Conservation (phyloP, 2,329 filamentous ascomycete genomes). For the Parastagonospora avenae region DNA sequence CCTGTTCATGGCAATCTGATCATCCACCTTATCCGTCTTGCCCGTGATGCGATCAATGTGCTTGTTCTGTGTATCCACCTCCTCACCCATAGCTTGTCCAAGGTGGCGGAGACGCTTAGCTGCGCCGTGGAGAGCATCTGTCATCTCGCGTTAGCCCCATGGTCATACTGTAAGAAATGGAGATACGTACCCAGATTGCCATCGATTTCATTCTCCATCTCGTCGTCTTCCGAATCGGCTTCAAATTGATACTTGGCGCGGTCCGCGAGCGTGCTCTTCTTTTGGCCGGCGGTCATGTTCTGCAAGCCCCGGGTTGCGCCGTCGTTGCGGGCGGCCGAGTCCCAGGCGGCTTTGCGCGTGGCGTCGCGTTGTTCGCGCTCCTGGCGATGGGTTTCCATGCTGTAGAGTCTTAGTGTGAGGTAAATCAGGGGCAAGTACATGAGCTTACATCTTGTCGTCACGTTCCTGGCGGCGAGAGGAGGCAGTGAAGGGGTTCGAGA, state of each 20-base stretch:
- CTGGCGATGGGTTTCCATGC: slow-evolving; percentile 65
- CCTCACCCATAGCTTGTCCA: slow-evolving; percentile 73
- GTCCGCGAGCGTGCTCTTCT: slow-evolving; percentile 36
- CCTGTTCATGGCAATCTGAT: slow-evolving; percentile 79
- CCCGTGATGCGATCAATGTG: slow-evolving; percentile 76
- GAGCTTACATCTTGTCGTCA: slow-evolving; percentile 66
- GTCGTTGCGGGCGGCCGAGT: slow-evolving; percentile 33
- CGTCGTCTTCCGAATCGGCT: slow-evolving; percentile 56
- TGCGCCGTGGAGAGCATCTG: slow-evolving; percentile 62
- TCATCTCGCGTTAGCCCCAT: slow-evolving; percentile 3
- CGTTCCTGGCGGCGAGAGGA: slow-evolving; percentile 53
- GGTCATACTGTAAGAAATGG: slow-evolving; percentile 4
- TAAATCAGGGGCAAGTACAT: slow-evolving; percentile 59
- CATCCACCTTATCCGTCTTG: slow-evolving; percentile 82
- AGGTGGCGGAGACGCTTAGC: slow-evolving; percentile 74
- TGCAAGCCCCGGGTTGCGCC: slow-evolving; percentile 21
- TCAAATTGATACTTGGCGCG: slow-evolving; percentile 44
- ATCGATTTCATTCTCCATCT: slow-evolving; percentile 63
- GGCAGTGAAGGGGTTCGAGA: slow-evolving; percentile 66
- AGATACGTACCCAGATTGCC: slow-evolving; percentile 51
- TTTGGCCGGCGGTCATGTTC: slow-evolving; percentile 13
- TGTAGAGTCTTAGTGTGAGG: slow-evolving; percentile 51
- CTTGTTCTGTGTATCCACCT: slow-evolving; percentile 78
- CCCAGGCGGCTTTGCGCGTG: slow-evolving; percentile 59
- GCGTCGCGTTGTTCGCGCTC: slow-evolving; percentile 63